Evolutionary conservation across 1,284 basidiomycete species (phyloP).

Genomic region (Leccinum huronense): DNA sequence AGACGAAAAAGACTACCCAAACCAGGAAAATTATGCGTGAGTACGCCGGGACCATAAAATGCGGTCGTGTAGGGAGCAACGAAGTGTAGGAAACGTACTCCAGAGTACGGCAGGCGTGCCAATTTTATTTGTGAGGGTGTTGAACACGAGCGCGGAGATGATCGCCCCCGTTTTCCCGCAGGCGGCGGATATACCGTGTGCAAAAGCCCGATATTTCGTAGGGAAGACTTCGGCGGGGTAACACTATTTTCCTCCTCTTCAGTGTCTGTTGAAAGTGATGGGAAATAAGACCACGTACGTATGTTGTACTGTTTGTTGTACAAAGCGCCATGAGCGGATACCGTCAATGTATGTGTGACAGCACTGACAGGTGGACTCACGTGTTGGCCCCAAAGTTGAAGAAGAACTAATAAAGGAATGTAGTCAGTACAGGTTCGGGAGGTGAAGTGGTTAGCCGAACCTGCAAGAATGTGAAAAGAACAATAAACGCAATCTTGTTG

Average conservation of each 20-base stretch:
- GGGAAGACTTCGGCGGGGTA: constrained; percentile 90
- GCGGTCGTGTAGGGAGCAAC: constrained; percentile 21
- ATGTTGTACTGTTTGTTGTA: constrained; percentile 46
- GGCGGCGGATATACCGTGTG: constrained; percentile 81
- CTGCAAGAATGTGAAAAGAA: constrained; percentile 65
- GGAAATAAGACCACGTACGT: constrained; percentile 38
- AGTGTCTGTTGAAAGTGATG: background rate
- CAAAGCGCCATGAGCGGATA: constrained; percentile 10
- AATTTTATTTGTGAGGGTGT: constrained; percentile 61
- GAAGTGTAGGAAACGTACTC: constrained; percentile 45
- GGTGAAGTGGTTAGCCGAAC: constrained; percentile 22
- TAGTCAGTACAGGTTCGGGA: background rate
- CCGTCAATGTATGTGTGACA: constrained; percentile 1
- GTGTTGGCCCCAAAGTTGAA: constrained; percentile 89
- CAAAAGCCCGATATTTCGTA: constrained; percentile 75
- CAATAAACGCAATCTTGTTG: constrained; percentile 61
- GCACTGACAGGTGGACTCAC: constrained; percentile 35
- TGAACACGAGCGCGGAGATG: constrained; percentile 79
- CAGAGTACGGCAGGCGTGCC: constrained; percentile 62
- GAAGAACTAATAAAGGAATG: constrained; percentile 54
- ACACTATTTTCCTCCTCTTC: constrained; percentile 38
- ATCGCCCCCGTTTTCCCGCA: constrained; percentile 81
- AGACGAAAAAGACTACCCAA: constrained; percentile 55
- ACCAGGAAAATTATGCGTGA: constrained; percentile 10
- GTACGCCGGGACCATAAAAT: background rate